Conservation (phyloP, 2,329 filamentous ascomycete genomes). For the Dactylonectria macrodidyma region DNA sequence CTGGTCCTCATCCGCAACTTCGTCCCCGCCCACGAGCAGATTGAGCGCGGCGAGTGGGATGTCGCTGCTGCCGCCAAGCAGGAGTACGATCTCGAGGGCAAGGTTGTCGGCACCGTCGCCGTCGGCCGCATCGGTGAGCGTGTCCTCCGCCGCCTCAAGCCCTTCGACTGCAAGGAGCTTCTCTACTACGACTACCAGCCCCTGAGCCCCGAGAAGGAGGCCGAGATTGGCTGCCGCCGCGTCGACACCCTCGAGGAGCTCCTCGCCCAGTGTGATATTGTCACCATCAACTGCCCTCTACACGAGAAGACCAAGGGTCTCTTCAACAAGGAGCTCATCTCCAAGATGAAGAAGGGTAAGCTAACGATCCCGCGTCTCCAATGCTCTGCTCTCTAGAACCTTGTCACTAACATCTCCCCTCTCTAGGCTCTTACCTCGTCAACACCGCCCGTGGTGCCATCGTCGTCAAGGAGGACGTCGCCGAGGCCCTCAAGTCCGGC, state of each 20-base stretch:
- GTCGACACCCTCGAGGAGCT: conserved; percentile 94
- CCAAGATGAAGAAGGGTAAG: conserved; percentile 94
- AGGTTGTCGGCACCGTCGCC: conserved; percentile 97
- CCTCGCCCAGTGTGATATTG: conserved; percentile 93
- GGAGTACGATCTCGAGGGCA: conserved; percentile 97
- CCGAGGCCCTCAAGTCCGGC: conserved; percentile 90
- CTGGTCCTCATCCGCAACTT: conserved; percentile 97
- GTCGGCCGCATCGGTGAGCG: conserved; percentile 98
- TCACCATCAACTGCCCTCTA: conserved; percentile 99
- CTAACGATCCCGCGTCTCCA: too few species aligned
- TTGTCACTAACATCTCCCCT: too few species aligned
- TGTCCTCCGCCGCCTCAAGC: conserved; percentile 94
- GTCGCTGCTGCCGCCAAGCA: conserved; percentile 97
- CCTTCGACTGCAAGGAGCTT: conserved; percentile 99
- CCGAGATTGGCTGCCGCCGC: conserved; percentile 94
- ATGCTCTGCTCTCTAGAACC: too few species aligned
- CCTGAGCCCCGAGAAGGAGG: conserved; percentile 85
- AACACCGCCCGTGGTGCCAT: conserved; percentile 99
- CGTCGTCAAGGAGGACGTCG: conserved; percentile 99
- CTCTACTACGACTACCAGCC: conserved; percentile 99
- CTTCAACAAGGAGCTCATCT: conserved; percentile 98
- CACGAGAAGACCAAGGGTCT: conserved; percentile 97
- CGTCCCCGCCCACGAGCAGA: conserved; percentile 95
- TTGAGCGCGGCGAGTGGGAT: conserved; percentile 91
- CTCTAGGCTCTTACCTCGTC: conserved; percentile 84